Conservation (phyloP, 2,329 filamentous ascomycete species). For the Rhynchosporium graminicola region DNA sequence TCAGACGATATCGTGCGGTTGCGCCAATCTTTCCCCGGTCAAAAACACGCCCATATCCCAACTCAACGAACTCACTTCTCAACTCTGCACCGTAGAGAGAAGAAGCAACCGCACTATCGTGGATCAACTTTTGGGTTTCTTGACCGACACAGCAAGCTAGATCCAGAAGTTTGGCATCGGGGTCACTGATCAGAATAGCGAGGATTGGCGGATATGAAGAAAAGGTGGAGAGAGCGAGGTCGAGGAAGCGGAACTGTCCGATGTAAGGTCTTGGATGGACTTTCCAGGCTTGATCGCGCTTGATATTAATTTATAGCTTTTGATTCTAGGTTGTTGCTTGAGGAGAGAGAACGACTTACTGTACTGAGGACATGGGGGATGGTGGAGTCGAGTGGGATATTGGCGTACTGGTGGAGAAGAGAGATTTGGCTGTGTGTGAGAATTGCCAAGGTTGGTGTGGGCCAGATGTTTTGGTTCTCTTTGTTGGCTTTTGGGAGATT, state of each 20-base stretch:
- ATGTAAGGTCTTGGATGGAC: not conserved
- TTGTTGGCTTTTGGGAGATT: not conserved
- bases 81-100: not conserved
- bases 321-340: too few relatives aligned
- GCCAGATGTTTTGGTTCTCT: not conserved
- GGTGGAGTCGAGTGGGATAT: not conserved
- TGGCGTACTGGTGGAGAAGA: not conserved
- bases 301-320: not conserved
- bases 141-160: not conserved
- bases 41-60: not conserved
- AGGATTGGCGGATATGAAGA: not conserved
- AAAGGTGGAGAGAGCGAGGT: not conserved
- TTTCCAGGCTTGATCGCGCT: not conserved
- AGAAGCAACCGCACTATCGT: not conserved
- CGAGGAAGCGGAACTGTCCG: not conserved
- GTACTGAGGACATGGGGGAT: not conserved
- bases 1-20: not conserved
- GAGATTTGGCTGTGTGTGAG: not conserved
- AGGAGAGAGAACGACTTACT: not conserved
- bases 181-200: not conserved
- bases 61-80: not conserved
- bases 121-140: not conserved
- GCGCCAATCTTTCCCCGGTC: not conserved
- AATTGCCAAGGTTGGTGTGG: not conserved
- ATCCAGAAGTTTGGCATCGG: not conserved